Evolutionary conservation across 208 protist species (phyloP), one percentile per base, ranked within the genome.

Genomic region (Wallacemonas collosoma): DNA sequence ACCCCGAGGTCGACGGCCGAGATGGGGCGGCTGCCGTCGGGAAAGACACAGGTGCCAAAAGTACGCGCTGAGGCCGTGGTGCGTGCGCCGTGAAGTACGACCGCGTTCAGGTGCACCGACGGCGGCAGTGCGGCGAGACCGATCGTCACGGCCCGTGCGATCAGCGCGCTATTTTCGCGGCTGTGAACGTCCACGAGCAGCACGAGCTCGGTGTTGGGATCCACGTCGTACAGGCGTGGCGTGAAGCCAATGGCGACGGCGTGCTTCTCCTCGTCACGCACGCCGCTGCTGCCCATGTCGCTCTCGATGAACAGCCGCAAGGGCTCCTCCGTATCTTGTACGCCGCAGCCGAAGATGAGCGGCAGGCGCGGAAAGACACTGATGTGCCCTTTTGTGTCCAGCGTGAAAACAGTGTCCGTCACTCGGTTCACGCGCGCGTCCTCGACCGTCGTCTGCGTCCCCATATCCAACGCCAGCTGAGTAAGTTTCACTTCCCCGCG

Each of bases 171-270:
- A 3, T 69, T 58, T 0, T 48, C 63, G 2, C 44, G 38, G 56
- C 53, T 80, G 75, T 92, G 88, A 50, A 77, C 66, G 72, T 95
- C 88, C 1, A 93, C 60, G 5, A 93, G 40, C 45, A 95, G 83
- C 2, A 95, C 56, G 8, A 93, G 63, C 75, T 95, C 91, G 1
- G 83, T 74, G 68, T 95, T 95, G 69, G 57, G 68, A 7, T 61
- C 58, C 40, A 57, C 72, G 53, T 56, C 68, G n/a, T 63, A 53
- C 38, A 93, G 66, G 15, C 65, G 57, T 8, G 90, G 90, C 2
- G 87, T 84, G 53, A 95, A 73, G 40, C 53, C 72, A 36, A 93
- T 50, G 2, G 73, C 78, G 15, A 91, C 61, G 7, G 84, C 90
- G 54, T 86, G 64, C 38, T 38, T 36, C 41, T 71, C 77, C 56